phyloP scores from a whole-genome alignment of 148 eudicot genomes.

The Camellia lanceoleosa region DNA sequence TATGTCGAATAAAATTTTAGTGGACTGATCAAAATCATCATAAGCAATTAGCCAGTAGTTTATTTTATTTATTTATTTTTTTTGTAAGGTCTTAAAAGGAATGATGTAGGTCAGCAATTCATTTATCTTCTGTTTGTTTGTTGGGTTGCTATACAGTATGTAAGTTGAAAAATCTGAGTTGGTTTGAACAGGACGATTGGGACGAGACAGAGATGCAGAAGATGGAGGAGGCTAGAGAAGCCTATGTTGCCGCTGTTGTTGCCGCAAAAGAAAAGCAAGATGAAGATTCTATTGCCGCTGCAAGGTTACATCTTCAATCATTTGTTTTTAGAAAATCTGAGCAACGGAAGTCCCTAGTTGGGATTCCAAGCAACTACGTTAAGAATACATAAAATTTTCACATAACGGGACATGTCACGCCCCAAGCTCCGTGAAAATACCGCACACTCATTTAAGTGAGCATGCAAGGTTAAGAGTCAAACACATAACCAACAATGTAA shows the following conservation, averaged over 20 bases:
- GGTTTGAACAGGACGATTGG: slow-evolving; percentile 45
- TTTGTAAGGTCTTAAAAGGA: background rate
- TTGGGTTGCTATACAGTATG: background rate
- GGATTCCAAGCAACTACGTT: no score
- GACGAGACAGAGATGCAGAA: slow-evolving; percentile 52
- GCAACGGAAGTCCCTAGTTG: no score
- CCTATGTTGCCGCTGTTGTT: slow-evolving; percentile 67
- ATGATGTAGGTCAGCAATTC: slow-evolving; percentile 2
- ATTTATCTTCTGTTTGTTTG: background rate
- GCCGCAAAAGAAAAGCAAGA: slow-evolving; percentile 70
- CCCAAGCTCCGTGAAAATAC: no score
- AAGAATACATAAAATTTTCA: no score
- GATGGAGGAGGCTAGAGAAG: slow-evolving; percentile 70
- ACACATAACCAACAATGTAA: no score
- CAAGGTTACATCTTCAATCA: slow-evolving; percentile 63
- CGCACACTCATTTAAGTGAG: no score
- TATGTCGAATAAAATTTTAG: background rate
- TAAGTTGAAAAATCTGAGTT: background rate
- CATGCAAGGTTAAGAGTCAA: no score
- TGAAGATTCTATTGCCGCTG: slow-evolving; percentile 73
- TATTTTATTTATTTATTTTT: no score
- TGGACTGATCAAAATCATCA: no score
- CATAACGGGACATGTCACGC: no score
- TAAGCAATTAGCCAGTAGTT: background rate
- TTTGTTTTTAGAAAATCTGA: no score